Conservation (phyloP, 768 basidiomycete species). For the Pisolithus marmoratus region DNA sequence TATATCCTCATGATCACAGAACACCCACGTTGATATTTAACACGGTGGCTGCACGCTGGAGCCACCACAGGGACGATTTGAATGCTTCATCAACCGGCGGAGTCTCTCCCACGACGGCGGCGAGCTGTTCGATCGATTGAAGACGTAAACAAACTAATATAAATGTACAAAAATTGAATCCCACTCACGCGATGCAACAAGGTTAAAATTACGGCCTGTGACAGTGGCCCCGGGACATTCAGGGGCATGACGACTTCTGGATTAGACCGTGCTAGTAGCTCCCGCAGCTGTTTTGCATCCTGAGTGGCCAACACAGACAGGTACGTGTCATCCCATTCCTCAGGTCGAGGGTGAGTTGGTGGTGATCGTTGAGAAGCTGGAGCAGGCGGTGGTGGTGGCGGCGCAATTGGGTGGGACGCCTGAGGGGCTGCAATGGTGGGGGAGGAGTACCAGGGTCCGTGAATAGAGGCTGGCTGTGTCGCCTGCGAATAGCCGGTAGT, state of each 20-base stretch:
- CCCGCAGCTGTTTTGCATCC: conserved; percentile 67
- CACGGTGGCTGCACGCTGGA: conserved; percentile 66
- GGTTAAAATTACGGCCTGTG: conserved; percentile 80
- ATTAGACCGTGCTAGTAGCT: conserved; percentile 66
- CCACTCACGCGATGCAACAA: conserved; percentile 71
- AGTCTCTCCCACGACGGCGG: conserved; percentile 67
- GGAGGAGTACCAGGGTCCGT: conserved; percentile 50
- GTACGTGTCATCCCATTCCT: conserved; percentile 85
- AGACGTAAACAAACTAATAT: neutral
- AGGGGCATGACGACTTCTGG: conserved; percentile 78
- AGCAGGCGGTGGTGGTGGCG: conserved; percentile 45
- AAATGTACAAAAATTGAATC: neutral
- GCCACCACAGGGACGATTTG: conserved; percentile 83
- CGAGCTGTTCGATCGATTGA: conserved; percentile 43
- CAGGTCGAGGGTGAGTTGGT: conserved; percentile 48
- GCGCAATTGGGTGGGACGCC: conserved; percentile 72
- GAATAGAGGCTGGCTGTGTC: conserved; percentile 25
- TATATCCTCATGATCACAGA: conserved; percentile 13
- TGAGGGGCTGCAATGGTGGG: conserved; percentile 72
- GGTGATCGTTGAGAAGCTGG: conserved; percentile 44
- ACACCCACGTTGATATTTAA: conserved; percentile 61
- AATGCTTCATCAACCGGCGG: conserved; percentile 75
- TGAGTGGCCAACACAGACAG: conserved; percentile 71
- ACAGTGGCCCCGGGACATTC: conserved; percentile 62
- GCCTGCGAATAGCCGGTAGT: conserved; percentile 26